A percentile compares a stretch with the other conserved stretches of the same genome.
phyloP scores from a whole-genome alignment of 306 rosid species.

The Hippophae tibetana region DNA sequence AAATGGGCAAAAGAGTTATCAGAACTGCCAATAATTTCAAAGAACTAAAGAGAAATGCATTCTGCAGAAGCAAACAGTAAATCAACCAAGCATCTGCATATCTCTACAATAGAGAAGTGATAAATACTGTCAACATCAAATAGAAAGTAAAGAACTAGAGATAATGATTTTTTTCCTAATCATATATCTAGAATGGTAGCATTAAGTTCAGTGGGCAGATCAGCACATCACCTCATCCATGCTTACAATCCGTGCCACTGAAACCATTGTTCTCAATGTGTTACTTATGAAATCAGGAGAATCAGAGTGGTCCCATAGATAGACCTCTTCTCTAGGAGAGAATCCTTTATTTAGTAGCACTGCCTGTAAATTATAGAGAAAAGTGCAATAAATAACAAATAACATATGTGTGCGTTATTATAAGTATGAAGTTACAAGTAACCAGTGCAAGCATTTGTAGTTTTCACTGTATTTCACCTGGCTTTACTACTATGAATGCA shows the following conservation, averaged over 20 bases:
- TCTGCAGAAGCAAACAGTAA: background rate
- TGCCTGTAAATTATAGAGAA: conserved; percentile 35
- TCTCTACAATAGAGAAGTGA: background rate
- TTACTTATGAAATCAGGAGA: conserved; percentile 24
- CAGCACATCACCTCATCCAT: conserved; percentile 61
- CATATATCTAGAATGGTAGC: conserved; percentile 8
- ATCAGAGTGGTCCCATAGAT: conserved; percentile 25
- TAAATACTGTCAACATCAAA: too few species aligned
- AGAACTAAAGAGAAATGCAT: conserved; percentile 4
- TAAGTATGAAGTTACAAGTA: background rate
- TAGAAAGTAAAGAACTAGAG: background rate
- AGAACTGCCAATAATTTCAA: background rate
- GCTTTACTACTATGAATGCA: conserved; percentile 15
- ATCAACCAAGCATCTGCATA: background rate
- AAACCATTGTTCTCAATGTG: conserved; percentile 45
- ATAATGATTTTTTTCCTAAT: conserved; percentile 1
- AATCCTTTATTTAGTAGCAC: conserved; percentile 52
- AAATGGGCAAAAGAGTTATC: conserved; percentile 12
- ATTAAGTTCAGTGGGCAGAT: conserved; percentile 15
- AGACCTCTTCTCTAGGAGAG: conserved; percentile 40
- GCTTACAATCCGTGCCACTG: conserved; percentile 54
- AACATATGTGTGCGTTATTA: background rate
- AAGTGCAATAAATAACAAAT: background rate
- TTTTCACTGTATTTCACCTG: conserved; percentile 2
- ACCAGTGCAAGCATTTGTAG: background rate